Evolutionary conservation across 139 green algal species (phyloP).

Genomic region (Edaphochlamys debaryana): DNA sequence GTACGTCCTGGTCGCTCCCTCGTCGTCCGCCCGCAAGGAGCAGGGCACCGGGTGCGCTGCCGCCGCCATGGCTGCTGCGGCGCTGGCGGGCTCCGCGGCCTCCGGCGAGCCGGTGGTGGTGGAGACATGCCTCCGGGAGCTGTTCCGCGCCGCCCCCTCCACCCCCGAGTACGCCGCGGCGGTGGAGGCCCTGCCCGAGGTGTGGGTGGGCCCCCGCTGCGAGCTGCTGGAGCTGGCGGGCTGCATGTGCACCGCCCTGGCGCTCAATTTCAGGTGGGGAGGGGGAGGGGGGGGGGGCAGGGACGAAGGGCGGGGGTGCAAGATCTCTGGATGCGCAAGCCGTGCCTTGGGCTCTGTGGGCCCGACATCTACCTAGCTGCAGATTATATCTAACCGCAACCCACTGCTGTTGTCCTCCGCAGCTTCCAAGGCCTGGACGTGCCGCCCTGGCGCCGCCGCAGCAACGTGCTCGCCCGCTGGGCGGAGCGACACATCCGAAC

Average conservation of each 20-base stretch:
- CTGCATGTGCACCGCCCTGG: background rate
- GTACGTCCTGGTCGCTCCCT: background rate
- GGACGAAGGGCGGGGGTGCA: background rate
- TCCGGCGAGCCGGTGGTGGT: background rate
- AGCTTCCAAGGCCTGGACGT: slow-evolving; percentile 25
- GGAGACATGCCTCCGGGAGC: slow-evolving; percentile 14
- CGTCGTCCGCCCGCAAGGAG: background rate
- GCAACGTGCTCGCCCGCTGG: background rate
- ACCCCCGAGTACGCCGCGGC: background rate
- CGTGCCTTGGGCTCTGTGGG: too few species aligned
- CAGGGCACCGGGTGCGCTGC: too few species aligned
- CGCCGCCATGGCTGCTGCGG: too few species aligned
- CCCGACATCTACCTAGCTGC: too few species aligned
- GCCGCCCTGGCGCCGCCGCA: slow-evolving; percentile 4
- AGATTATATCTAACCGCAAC: too few species aligned
- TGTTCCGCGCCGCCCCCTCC: slow-evolving; percentile 3
- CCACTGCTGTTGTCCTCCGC: background rate
- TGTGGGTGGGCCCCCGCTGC: background rate
- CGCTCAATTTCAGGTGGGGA: slow-evolving; percentile 29
- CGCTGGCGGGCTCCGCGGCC: too few species aligned
- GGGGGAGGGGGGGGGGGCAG: background rate
- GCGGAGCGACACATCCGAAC: background rate
- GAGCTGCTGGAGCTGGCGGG: slow-evolving; percentile 18
- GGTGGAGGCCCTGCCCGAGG: slow-evolving; percentile 7
- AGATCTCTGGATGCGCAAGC: too few species aligned